Evolutionary conservation across 2,329 filamentous ascomycete genomes (phyloP).

Genomic region (Orbilia ellipsospora): DNA sequence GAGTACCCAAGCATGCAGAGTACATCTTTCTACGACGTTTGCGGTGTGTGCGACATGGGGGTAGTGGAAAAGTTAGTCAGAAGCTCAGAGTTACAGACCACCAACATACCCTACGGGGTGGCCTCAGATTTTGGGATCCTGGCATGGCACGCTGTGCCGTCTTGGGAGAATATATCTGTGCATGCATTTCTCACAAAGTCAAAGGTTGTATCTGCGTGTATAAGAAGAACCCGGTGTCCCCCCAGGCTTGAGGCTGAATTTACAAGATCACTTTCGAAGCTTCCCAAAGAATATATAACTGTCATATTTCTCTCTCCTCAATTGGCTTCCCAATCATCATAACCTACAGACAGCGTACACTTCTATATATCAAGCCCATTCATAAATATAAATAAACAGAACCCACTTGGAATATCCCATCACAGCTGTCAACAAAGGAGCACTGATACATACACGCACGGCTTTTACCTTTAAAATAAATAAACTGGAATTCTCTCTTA

Average conservation of each 20-base stretch:
- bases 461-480: too few species aligned
- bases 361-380: neutral
- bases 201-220: slow-evolving; percentile 19
- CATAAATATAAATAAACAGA: too few species aligned
- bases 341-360: slow-evolving; percentile 13
- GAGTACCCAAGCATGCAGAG: too few species aligned
- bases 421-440: neutral
- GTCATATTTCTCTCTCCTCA: slow-evolving; percentile 4
- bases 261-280: slow-evolving; percentile 1
- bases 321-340: neutral
- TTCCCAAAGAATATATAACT: neutral
- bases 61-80: slow-evolving; percentile 42
- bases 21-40: neutral
- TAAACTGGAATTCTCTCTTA: slow-evolving; percentile 1
- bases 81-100: slow-evolving; percentile 6
- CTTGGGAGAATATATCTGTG: slow-evolving; percentile 29
- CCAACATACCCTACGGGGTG: neutral
- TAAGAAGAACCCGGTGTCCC: slow-evolving; percentile 36
- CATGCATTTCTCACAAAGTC: neutral
- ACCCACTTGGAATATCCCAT: too few species aligned
- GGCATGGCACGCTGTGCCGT: slow-evolving; percentile 47
- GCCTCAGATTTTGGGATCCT: slow-evolving; percentile 33
- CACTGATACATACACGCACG: neutral
- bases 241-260: slow-evolving; percentile 45
- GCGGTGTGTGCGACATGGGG: slow-evolving; percentile 23